A percentile compares a stretch with the other conserved stretches of the same genome.
Conservation (phyloP, 2,329 filamentous ascomycete genomes). For the Cyclaneusma minus region DNA sequence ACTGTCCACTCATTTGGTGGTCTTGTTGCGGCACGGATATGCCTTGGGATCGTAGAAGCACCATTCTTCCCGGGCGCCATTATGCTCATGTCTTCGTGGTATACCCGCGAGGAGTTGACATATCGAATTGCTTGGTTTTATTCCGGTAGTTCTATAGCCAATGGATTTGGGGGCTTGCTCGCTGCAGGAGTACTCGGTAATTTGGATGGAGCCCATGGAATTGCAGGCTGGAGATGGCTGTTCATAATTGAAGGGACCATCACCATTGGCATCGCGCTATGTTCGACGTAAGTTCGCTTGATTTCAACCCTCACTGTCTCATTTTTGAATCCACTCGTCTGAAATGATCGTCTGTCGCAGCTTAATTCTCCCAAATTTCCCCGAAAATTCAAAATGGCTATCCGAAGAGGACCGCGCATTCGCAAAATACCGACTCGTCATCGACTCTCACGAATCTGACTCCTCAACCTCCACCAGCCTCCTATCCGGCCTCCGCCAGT, state of each 20-base stretch:
- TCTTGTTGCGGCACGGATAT: constrained; percentile 30
- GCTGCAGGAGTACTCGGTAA: constrained; percentile 30
- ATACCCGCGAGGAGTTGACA: constrained; percentile 26
- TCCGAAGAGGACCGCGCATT: constrained; percentile 33
- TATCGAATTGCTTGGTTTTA: constrained; percentile 29
- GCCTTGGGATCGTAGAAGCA: constrained; percentile 31
- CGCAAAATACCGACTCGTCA: constrained; percentile 33
- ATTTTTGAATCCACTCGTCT: neutral
- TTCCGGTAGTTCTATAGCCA: constrained; percentile 27
- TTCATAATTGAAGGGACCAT: constrained; percentile 29
- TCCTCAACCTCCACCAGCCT: constrained; percentile 22
- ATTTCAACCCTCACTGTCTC: no score
- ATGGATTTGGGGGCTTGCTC: constrained; percentile 34
- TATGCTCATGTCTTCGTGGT: constrained; percentile 31
- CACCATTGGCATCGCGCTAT: constrained; percentile 25
- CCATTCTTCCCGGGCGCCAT: constrained; percentile 34
- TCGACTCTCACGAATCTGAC: constrained; percentile 31
- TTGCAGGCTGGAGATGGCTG: constrained; percentile 36
- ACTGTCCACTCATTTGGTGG: constrained; percentile 25
- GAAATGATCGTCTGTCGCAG: constrained; percentile 10
- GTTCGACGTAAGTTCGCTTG: no score
- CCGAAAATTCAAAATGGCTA: constrained; percentile 35
- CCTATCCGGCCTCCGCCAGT: constrained; percentile 30
- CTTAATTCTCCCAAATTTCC: constrained; percentile 35
- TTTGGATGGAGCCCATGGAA: constrained; percentile 27